A percentile compares a stretch with the other conserved stretches of the same genome.
Evolutionary conservation across 1,284 basidiomycete genomes (phyloP).

Genomic region (Anthracocystis setariae): DNA sequence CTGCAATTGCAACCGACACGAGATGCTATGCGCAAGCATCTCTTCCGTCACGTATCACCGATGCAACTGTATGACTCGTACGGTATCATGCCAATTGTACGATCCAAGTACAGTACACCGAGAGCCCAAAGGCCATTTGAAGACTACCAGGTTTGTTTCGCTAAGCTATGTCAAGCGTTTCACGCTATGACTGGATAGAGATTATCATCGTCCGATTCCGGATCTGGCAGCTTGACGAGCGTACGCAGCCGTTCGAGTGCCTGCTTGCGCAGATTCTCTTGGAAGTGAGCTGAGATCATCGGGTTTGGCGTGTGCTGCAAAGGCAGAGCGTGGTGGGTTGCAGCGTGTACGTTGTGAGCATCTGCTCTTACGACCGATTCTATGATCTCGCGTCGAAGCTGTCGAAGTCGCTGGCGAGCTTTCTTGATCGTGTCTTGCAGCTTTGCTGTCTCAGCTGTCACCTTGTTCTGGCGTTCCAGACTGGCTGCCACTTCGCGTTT

Average conservation of each 20-base stretch:
- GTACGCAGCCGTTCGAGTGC: constrained; percentile 26
- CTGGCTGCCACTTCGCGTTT: constrained; percentile 40
- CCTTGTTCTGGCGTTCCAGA: constrained; percentile 42
- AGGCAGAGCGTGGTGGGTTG: constrained; percentile 12
- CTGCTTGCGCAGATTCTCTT: constrained; percentile 39
- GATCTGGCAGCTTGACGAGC: constrained; percentile 31
- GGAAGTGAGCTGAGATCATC: constrained; percentile 40
- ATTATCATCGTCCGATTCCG: constrained; percentile 47
- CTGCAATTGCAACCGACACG: too few relatives aligned
- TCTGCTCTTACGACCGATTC: constrained; percentile 18
- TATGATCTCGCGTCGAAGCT: constrained; percentile 26
- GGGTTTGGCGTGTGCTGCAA: constrained; percentile 29
- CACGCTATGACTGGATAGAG: constrained; percentile 42
- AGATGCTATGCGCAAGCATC: too few relatives aligned
- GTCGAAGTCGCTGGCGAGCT: constrained; percentile 17
- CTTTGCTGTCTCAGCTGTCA: constrained; percentile 23
- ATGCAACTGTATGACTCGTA: too few relatives aligned
- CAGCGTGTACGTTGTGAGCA: background rate
- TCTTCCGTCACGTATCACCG: too few relatives aligned
- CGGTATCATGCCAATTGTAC: too few relatives aligned
- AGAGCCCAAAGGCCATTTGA: too few relatives aligned
- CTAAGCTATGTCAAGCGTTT: background rate
- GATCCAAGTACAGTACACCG: too few relatives aligned
- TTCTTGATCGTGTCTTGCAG: constrained; percentile 19
- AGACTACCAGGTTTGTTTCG: background rate